Evolutionary conservation across 805 yeast species (phyloP).

Genomic region (Starmerella gropengiesseri): DNA sequence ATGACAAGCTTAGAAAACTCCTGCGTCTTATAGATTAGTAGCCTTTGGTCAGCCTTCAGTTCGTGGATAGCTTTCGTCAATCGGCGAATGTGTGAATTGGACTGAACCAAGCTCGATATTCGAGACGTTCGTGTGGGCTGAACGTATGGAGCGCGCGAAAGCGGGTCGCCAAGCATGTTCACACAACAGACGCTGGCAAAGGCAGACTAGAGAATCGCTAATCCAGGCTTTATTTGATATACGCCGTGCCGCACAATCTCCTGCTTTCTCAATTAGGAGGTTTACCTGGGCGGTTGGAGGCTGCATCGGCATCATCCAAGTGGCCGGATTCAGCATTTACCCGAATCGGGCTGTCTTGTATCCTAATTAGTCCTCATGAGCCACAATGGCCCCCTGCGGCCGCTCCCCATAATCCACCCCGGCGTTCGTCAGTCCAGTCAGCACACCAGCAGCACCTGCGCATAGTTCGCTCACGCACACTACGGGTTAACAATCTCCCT

Average conservation of each 20-base stretch:
- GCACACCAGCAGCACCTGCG: neutral
- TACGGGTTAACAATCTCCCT: neutral
- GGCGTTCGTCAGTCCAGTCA: neutral
- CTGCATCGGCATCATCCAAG: too few relatives aligned
- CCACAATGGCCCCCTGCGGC: too few relatives aligned
- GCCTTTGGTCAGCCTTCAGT: neutral
- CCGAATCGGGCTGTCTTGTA: too few relatives aligned
- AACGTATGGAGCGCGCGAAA: too few relatives aligned
- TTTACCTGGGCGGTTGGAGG: too few relatives aligned
- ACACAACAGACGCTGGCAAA: too few relatives aligned
- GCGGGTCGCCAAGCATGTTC: neutral
- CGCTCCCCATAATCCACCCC: neutral
- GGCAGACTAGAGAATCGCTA: too few relatives aligned
- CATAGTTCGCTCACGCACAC: neutral
- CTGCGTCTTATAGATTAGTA: neutral
- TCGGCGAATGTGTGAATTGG: constrained; percentile 3
- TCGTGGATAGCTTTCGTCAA: neutral
- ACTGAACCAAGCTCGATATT: neutral
- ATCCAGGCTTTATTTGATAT: too few relatives aligned
- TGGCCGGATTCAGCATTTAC: too few relatives aligned
- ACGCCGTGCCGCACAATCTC: too few relatives aligned
- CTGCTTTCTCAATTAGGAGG: too few relatives aligned
- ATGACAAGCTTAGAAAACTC: constrained; percentile 11
- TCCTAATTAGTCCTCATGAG: too few relatives aligned
- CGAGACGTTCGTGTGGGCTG: neutral